These are phyloP conservation scores for Penicillium janthinellum DNA, from an alignment of 2,329 filamentous ascomycete genomes.

Conservation along the genomic window DNA sequence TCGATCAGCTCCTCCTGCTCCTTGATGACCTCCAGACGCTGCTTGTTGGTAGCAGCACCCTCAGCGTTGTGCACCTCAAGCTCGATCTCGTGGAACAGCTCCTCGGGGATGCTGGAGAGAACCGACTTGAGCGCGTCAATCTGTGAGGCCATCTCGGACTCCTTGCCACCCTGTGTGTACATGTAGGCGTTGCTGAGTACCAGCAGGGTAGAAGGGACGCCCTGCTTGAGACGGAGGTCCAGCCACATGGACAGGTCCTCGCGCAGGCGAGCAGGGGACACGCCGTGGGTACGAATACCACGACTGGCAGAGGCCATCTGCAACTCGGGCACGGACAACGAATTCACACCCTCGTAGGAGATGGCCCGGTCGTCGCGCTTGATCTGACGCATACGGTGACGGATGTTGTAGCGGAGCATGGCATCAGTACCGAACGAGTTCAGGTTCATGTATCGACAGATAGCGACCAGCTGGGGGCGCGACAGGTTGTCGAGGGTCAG, in stretches of 20 bases:
- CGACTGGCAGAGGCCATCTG: slow-evolving; percentile 90
- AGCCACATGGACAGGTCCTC: slow-evolving; percentile 94
- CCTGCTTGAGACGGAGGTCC: slow-evolving; percentile 87
- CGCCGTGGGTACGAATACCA: slow-evolving; percentile 87
- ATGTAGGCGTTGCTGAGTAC: slow-evolving; percentile 98
- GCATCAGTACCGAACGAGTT: slow-evolving; percentile 96
- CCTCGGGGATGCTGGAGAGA: slow-evolving; percentile 91
- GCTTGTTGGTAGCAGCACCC: slow-evolving; percentile 97
- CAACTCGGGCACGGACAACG: slow-evolving; percentile 87
- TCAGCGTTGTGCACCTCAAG: slow-evolving; percentile 96
- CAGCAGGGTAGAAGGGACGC: slow-evolving; percentile 92
- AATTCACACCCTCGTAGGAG: slow-evolving; percentile 88
- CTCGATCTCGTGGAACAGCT: slow-evolving; percentile 99
- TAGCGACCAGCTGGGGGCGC: slow-evolving; percentile 90
- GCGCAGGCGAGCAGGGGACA: slow-evolving; percentile 83
- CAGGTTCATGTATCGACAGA: slow-evolving; percentile 98
- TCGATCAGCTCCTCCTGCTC: slow-evolving; percentile 98
- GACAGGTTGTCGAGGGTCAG: slow-evolving; percentile 96
- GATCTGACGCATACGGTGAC: slow-evolving; percentile 98
- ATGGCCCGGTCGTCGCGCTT: slow-evolving; percentile 97
- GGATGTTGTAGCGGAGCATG: slow-evolving; percentile 95
- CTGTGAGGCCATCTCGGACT: slow-evolving; percentile 80
- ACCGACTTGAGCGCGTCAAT: slow-evolving; percentile 92
- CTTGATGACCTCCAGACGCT: slow-evolving; percentile 95
- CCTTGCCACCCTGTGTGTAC: slow-evolving; percentile 77